These are phyloP conservation scores for Suillus cothurnatus DNA, from an alignment of 768 basidiomycete genomes.

Conservation along the genomic window DNA sequence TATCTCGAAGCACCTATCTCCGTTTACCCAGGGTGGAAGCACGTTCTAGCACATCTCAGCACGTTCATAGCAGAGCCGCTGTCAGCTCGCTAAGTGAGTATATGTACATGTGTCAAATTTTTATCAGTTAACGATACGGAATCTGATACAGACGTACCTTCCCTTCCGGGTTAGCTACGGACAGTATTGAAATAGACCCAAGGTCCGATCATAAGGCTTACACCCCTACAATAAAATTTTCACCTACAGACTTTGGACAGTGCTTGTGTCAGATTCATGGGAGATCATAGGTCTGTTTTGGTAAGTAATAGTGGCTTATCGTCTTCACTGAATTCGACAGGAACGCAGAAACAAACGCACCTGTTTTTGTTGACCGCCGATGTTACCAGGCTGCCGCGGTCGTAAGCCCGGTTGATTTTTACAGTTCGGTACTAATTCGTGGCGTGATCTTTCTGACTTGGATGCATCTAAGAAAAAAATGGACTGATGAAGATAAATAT, in stretches of 20 bases:
- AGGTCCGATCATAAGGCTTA: constrained; percentile 83
- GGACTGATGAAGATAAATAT: background rate
- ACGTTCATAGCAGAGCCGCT: constrained; percentile 90
- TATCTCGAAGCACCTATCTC: constrained; percentile 47
- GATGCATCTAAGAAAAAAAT: background rate
- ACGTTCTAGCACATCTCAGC: constrained; percentile 58
- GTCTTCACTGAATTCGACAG: background rate
- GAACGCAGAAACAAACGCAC: background rate
- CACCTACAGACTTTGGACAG: background rate
- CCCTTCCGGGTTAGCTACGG: constrained; percentile 83
- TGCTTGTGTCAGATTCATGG: background rate
- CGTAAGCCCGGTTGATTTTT: background rate
- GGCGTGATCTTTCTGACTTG: background rate
- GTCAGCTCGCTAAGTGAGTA: constrained; percentile 81
- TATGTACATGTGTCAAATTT: constrained; percentile 99
- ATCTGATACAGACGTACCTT: constrained; percentile 73
- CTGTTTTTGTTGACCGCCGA: background rate
- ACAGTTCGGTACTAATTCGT: background rate
- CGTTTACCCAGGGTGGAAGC: constrained; percentile 88
- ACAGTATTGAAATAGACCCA: constrained; percentile 88
- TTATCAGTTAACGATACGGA: constrained; percentile 93
- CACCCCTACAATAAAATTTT: constrained; percentile 51
- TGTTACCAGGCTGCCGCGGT: background rate
- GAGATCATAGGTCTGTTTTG: background rate
- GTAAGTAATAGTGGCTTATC: background rate